Base-by-base conservation (phyloP, 2,329 filamentous ascomycete genomes). In the Alternaria tenuissima region DNA sequence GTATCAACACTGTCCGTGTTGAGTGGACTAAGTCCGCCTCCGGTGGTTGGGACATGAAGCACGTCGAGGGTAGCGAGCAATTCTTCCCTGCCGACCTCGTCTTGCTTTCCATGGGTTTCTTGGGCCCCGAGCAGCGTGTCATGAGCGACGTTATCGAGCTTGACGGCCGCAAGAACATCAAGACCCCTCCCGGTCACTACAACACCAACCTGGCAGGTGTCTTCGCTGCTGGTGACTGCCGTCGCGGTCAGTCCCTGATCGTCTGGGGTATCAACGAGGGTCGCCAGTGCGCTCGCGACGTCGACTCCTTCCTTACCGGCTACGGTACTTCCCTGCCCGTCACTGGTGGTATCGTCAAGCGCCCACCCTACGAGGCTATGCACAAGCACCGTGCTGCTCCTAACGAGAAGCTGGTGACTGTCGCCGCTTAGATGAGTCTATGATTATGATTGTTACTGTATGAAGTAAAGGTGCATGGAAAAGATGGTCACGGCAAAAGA, bases 181-280 rank as follows among this genome's bases (percentile, higher is more conserved):
- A 97, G 89, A 97, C 94, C 8, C 85, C 93, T 30, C 85, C 90
- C 54, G 93, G 93, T 69, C 90, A 94, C 76, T 97, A 97, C 81
- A 87, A 87, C 74, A 97, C 94, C 75, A 97, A 94, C 77, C 79
- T 97, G 24, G 86, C 91, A 16, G 94, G 94, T 65, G 89, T 97
- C 53, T 97, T 97, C 79, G 93, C 94, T 62, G 94, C 94, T 63
- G 94, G 94, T 81, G 94, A 98, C 81, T 97, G 94, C 81, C 91
- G 94, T 63, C 91, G 94, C 75, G 94, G 94, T 57, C 94, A 98
- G 82, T 96, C 93, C 57, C 85, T 98, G 59, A 97, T 98, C 80
- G 94, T 98, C 68, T 98, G 94, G 93, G 94, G 94, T 78, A 98
- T 98, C 84, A 98, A 98, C 78, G 94, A 98, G 82, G 94, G 94